Evolutionary conservation across 2,329 filamentous ascomycete species (phyloP).

Genomic region (Cercospora janseana): DNA sequence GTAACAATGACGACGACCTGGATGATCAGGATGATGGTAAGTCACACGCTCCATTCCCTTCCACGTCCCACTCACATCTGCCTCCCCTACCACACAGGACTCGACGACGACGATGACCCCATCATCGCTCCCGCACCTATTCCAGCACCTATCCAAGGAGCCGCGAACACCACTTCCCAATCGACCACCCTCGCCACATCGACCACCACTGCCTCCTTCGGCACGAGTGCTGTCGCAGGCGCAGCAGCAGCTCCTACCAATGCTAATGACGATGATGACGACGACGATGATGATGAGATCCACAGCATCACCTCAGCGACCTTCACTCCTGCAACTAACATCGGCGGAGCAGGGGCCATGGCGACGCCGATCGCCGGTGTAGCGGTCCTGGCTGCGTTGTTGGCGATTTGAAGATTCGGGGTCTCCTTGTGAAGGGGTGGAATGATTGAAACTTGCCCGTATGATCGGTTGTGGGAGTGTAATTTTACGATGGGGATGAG

Average conservation of each 20-base stretch:
- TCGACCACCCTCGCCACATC: not conserved
- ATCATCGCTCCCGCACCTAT: not conserved
- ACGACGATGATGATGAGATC: not conserved
- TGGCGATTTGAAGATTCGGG: no score
- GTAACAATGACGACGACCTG: not conserved
- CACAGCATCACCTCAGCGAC: no score
- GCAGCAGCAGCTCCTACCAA: not conserved
- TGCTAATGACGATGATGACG: not conserved
- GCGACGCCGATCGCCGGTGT: conserved; percentile 5
- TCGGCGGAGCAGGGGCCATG: conserved; percentile 2
- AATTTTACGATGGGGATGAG: no score
- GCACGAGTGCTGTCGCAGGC: not conserved
- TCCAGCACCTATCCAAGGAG: not conserved
- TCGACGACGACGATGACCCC: not conserved
- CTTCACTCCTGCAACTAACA: not conserved
- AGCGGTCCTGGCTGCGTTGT: conserved; percentile 1
- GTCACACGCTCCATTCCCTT: no score
- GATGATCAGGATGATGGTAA: conserved; percentile 6
- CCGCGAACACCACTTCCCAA: not conserved
- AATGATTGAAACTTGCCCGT: no score
- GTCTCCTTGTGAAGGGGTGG: no score
- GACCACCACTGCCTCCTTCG: not conserved
- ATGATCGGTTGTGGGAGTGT: no score
- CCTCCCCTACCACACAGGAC: not conserved
- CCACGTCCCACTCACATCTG: not conserved